Evolutionary conservation across 768 basidiomycete species (phyloP), one percentile per base, ranked within the genome.

Genomic region (Boletus pseudopeckii): DNA sequence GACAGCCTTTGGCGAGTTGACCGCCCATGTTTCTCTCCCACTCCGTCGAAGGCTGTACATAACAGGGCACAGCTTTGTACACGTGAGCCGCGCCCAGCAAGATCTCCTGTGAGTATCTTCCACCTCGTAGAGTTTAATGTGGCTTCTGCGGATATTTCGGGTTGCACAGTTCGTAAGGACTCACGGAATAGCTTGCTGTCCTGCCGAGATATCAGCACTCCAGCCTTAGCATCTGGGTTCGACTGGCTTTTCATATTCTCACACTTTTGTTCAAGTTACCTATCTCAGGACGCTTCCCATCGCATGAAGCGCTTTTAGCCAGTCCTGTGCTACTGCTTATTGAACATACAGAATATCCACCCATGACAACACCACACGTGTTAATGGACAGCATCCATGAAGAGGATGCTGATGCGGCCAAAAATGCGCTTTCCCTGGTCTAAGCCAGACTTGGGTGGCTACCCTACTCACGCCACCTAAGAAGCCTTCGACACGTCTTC

Each of bases 221-320:
- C 57, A 41, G 37, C 30, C 11, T 18, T 43, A 22, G 24, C 42
- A 37, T 41, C 48, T 39, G 36, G 13, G 38, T 47, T 59, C 32
- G 34, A 46, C 7, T 34, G 39, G 20, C 38, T 13, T n/a, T 37
- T 11, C 9, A 40, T n/a, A 11, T 54, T 64, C 64, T 55, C 64
- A 64, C 56, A 54, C 55, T 50, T 50, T 59, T 42, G 49, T 65
- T 57, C 56, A 54, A 28, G 34, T 54, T 65, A 8, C 56, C 63
- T 48, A 50, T 55, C 51, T 44, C 45, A 38, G 55, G 47, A 38
- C 2, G 42, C 30, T 50, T 56, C 38, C 43, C 34, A 42, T 45
- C 45, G 47, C 28, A 37, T 43, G 37, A n/a, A 10, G 26, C 26
- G n/a, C 43, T 33, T 42, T 39, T 22, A 17, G 34, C 38, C 30